phyloP scores from a whole-genome alignment of 176 grass and related monocot species.

The Luzula sylvatica region DNA sequence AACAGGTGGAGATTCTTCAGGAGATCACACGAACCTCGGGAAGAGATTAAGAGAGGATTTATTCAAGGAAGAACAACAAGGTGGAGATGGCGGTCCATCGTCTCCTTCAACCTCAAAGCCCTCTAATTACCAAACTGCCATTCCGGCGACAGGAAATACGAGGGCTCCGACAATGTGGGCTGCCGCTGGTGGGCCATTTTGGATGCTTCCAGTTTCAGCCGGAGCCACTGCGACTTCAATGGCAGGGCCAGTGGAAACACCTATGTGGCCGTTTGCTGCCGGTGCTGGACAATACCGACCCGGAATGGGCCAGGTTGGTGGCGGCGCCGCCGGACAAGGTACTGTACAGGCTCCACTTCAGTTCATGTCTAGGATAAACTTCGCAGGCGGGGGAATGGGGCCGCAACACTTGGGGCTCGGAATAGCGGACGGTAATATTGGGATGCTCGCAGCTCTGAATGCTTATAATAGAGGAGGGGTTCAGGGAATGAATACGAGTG shows the following conservation, averaged over 20 bases:
- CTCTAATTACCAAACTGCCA: conserved; percentile 23
- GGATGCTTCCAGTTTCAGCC: conserved; percentile 79
- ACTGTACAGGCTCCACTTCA: conserved; percentile 67
- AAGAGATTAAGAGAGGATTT: conserved; percentile 88
- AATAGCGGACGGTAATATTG: conserved; percentile 53
- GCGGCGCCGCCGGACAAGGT: conserved; percentile 19
- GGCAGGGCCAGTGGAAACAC: conserved; percentile 43
- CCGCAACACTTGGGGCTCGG: conserved; percentile 50
- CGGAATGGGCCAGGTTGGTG: neutral
- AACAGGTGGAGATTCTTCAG: conserved; percentile 24
- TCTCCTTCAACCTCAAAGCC: conserved; percentile 30
- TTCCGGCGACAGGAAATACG: conserved; percentile 14
- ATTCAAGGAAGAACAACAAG: conserved; percentile 68
- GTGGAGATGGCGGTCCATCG: conserved; percentile 13
- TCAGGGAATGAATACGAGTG: conserved; percentile 29
- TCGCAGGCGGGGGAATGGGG: conserved; percentile 41
- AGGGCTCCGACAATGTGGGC: conserved; percentile 70
- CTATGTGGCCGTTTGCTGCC: conserved; percentile 68
- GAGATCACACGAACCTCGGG: conserved; percentile 63
- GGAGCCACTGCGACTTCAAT: conserved; percentile 20
- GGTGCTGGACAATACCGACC: conserved; percentile 25
- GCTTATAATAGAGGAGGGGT: conserved; percentile 39
- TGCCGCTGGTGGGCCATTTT: conserved; percentile 51
- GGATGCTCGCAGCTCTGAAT: conserved; percentile 80
- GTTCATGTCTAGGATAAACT: conserved; percentile 46